phyloP scores from a whole-genome alignment of 2,329 filamentous ascomycete genomes.

The Trichoderma sp. region DNA sequence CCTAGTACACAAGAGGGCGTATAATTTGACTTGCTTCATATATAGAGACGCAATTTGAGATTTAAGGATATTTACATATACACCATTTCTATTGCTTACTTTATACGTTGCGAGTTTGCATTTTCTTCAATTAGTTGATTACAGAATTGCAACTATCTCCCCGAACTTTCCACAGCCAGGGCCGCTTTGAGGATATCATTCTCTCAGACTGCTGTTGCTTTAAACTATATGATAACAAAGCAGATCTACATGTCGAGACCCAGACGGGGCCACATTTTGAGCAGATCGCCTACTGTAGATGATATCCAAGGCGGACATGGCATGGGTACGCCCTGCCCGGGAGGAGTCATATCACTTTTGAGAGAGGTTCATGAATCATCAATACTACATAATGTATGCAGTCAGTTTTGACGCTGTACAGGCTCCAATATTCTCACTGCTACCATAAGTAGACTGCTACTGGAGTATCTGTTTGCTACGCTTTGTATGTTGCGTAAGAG shows the following conservation, averaged over 20 bases:
- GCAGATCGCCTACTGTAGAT: background rate
- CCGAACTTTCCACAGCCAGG: background rate
- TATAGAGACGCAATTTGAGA: background rate
- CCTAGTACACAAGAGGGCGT: background rate
- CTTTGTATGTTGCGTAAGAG: background rate
- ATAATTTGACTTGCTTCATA: background rate
- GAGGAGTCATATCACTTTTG: background rate
- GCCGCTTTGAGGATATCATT: background rate
- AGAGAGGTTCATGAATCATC: background rate
- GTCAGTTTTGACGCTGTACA: background rate
- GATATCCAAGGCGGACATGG: background rate
- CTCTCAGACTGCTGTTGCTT: background rate
- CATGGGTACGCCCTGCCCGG: background rate
- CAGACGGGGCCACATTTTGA: background rate
- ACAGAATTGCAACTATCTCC: background rate
- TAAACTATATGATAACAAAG: background rate
- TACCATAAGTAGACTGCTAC: background rate
- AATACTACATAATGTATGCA: background rate
- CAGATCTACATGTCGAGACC: background rate
- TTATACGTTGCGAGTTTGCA: background rate
- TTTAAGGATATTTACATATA: background rate
- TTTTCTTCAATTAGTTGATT: background rate
- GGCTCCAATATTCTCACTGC: background rate
- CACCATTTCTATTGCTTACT: background rate
- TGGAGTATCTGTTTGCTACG: background rate